Percentiles rank a stretch among this genome's conserved stretches.
These are phyloP conservation scores for Candida sp. DNA, from an alignment of 1,139 yeast species.

Conservation along the genomic window DNA sequence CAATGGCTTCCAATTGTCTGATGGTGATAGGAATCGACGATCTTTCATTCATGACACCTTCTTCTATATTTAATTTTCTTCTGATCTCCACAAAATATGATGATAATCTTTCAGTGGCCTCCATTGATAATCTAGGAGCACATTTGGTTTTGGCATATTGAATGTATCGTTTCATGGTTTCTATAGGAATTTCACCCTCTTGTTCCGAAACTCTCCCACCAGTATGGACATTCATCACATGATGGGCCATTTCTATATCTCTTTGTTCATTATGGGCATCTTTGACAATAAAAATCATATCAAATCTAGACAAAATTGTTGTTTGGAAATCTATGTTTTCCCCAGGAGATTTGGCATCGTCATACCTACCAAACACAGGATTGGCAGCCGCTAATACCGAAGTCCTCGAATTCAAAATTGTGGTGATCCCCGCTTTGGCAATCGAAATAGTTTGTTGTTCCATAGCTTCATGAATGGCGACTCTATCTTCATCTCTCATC, in stretches of 20 bases:
- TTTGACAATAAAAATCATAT: conserved; percentile 96
- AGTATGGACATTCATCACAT: conserved; percentile 93
- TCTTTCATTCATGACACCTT: conserved; percentile 78
- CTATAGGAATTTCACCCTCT: conserved; percentile 88
- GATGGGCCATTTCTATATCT: conserved; percentile 89
- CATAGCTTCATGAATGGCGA: conserved; percentile 99
- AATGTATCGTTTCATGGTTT: conserved; percentile 87
- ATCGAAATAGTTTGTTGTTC: conserved; percentile 99
- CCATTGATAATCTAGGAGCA: conserved; percentile 89
- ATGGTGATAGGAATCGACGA: conserved; percentile 97
- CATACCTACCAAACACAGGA: conserved; percentile 95
- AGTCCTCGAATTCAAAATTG: conserved; percentile 92
- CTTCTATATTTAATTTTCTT: conserved; percentile 77
- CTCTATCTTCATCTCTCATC: conserved; percentile 99
- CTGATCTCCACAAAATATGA: conserved; percentile 93
- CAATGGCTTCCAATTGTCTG: conserved; percentile 96
- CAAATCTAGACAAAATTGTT: conserved; percentile 94
- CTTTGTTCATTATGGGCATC: conserved; percentile 89
- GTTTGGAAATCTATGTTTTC: conserved; percentile 98
- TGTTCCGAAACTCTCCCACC: conserved; percentile 56
- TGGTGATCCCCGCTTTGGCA: conserved; percentile 98
- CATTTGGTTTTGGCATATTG: conserved; percentile 87
- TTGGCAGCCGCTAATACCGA: conserved; percentile 98
- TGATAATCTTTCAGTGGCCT: conserved; percentile 89
- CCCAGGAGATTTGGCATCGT: conserved; percentile 94